These are phyloP conservation scores for Fusarium avenaceum DNA, from an alignment of 2,329 filamentous ascomycete species.

Conservation along the genomic window DNA sequence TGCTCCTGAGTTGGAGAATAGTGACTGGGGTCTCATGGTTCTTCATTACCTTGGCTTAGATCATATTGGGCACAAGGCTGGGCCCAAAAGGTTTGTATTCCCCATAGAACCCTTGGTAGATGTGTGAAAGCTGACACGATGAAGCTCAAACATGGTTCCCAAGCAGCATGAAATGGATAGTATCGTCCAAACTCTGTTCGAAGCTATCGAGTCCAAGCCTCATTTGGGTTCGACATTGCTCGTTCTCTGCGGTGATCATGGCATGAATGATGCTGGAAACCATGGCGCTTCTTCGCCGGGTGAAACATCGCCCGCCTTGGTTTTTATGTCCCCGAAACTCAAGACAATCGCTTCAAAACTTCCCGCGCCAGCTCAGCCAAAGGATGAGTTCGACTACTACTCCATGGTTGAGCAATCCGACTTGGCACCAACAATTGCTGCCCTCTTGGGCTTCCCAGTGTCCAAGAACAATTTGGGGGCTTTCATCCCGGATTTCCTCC, in stretches of 20 bases:
- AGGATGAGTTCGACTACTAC: conserved; percentile 86
- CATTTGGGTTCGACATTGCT: conserved; percentile 85
- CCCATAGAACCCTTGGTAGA: not conserved
- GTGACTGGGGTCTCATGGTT: conserved; percentile 94
- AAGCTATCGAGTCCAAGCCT: conserved; percentile 76
- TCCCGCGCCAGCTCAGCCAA: conserved; percentile 68
- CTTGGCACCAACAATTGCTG: conserved; percentile 88
- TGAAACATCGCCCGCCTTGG: conserved; percentile 91
- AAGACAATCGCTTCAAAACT: conserved; percentile 63
- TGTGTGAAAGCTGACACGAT: conserved; percentile 9
- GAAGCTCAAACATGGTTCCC: conserved; percentile 87
- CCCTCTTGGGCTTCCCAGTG: conserved; percentile 86
- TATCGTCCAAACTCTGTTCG: conserved; percentile 82
- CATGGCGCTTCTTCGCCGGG: conserved; percentile 94
- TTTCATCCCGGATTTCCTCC: conserved; percentile 83
- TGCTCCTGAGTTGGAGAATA: conserved; percentile 76
- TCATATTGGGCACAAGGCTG: conserved; percentile 97
- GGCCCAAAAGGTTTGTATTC: conserved; percentile 77
- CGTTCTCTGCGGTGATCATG: conserved; percentile 92
- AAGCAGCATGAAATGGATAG: conserved; percentile 96
- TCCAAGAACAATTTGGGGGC: conserved; percentile 92
- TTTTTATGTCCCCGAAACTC: conserved; percentile 91
- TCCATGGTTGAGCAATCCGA: conserved; percentile 91
- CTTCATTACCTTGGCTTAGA: conserved; percentile 96
- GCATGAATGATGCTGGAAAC: conserved; percentile 99